A percentile compares a stretch with the other conserved stretches of the same genome.
Evolutionary conservation across 2,329 filamentous ascomycete species (phyloP).

Genomic region (Ophiostoma populinum): DNA sequence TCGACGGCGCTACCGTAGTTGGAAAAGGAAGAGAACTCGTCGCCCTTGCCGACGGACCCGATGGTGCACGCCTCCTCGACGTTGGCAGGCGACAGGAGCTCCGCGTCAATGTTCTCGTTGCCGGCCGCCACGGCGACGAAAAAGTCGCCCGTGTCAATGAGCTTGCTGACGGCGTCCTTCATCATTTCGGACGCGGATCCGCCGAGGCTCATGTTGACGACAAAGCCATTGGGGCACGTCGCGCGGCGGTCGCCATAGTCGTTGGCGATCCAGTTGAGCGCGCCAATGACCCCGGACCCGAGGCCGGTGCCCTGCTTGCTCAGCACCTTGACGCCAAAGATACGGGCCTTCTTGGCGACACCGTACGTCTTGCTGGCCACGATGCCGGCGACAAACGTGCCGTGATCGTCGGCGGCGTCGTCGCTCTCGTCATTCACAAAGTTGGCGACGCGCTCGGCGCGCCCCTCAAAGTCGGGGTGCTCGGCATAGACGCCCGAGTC

Average conservation of each 20-base stretch:
- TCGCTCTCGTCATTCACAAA: conserved; percentile 74
- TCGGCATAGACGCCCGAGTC: conserved; percentile 90
- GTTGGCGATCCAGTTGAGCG: conserved; percentile 85
- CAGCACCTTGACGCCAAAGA: conserved; percentile 97
- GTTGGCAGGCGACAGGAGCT: conserved; percentile 96
- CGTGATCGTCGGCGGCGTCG: conserved; percentile 91
- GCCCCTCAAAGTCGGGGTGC: conserved; percentile 94
- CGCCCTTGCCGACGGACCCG: conserved; percentile 79
- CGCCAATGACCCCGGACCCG: conserved; percentile 98
- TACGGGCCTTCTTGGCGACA: conserved; percentile 95
- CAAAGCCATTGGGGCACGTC: conserved; percentile 96
- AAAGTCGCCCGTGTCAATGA: conserved; percentile 74
- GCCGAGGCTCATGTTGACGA: conserved; percentile 98
- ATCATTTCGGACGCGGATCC: conserved; percentile 91
- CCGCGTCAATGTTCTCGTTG: conserved; percentile 97
- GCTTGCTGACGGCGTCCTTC: conserved; percentile 83
- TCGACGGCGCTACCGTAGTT: conserved; percentile 99
- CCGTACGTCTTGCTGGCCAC: conserved; percentile 97
- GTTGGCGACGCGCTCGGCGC: conserved; percentile 93
- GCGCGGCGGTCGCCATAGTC: conserved; percentile 72
- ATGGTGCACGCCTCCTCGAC: conserved; percentile 87
- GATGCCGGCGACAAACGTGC: conserved; percentile 97
- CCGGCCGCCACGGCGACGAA: conserved; percentile 97
- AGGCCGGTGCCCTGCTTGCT: conserved; percentile 91
- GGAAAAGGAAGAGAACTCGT: conserved; percentile 99